phyloP scores from a whole-genome alignment of 176 grass and related monocot genomes.

The Carex pumila region DNA sequence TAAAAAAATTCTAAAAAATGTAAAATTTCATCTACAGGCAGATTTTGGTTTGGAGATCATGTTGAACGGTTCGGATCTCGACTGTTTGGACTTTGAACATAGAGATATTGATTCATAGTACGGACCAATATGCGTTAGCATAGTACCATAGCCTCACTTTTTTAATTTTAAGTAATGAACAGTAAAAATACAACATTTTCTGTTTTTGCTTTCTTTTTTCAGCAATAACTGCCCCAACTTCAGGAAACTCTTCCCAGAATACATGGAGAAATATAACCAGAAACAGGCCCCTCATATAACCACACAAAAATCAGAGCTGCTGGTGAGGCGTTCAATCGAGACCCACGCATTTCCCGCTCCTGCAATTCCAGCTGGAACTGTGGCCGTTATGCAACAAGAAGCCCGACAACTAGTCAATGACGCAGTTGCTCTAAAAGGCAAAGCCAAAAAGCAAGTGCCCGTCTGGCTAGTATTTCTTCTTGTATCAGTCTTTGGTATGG shows the following conservation, averaged over 20 bases:
- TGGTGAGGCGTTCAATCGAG: conserved; percentile 17
- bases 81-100: no score
- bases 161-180: neutral
- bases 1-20: no score
- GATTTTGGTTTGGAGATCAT: no score
- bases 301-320: conserved; percentile 23
- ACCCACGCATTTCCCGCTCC: conserved; percentile 22
- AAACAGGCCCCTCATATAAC: conserved; percentile 32
- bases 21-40: no score
- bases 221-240: conserved; percentile 95
- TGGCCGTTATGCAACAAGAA: conserved; percentile 17
- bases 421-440: conserved; percentile 25
- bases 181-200: neutral
- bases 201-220: neutral
- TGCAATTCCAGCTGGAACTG: conserved; percentile 20
- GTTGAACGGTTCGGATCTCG: no score
- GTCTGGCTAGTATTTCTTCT: conserved; percentile 84
- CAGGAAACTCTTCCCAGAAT: conserved; percentile 93
- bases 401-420: neutral
- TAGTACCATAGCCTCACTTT: no score
- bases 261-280: conserved; percentile 78
- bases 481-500: conserved; percentile 63
- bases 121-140: no score
- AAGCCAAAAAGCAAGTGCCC: conserved; percentile 59
- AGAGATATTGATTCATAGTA: no score